Evolutionary conservation across 148 eudicot genomes (phyloP).

Genomic region (Arbutus unedo): DNA sequence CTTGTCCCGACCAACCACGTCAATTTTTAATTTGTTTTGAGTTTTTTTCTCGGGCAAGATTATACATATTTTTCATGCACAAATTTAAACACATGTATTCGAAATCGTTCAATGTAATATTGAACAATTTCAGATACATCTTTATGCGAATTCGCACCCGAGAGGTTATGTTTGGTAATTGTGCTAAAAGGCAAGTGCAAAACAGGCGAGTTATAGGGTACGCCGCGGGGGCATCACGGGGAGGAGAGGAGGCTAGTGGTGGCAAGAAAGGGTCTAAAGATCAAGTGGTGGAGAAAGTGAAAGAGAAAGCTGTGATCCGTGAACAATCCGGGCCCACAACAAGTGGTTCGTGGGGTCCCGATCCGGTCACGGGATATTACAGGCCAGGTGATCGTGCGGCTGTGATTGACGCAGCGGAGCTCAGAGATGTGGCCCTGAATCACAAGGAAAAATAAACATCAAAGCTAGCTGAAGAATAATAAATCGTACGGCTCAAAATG

Average conservation of each 20-base stretch:
- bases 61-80: no score
- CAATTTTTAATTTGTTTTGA: no score
- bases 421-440: not conserved
- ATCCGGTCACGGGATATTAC: conserved; percentile 16
- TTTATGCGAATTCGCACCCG: no score
- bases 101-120: no score
- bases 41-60: no score
- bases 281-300: conserved; percentile 8
- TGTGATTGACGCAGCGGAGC: conserved; percentile 10
- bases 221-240: conserved; percentile 20
- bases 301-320: conserved; percentile 20
- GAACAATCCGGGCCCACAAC: not conserved
- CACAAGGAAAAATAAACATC: conserved; percentile 1
- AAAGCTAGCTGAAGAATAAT: not conserved
- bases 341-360: conserved; percentile 6
- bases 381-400: conserved; percentile 13
- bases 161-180: no score
- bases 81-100: no score
- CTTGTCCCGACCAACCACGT: no score
- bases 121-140: no score
- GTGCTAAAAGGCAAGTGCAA: no score
- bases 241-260: not conserved
- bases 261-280: not conserved
- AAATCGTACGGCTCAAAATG: not conserved
- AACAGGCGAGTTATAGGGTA: conserved; percentile 24